phyloP scores from a whole-genome alignment of 148 eudicot species.

The Nepenthes mirabilis region DNA sequence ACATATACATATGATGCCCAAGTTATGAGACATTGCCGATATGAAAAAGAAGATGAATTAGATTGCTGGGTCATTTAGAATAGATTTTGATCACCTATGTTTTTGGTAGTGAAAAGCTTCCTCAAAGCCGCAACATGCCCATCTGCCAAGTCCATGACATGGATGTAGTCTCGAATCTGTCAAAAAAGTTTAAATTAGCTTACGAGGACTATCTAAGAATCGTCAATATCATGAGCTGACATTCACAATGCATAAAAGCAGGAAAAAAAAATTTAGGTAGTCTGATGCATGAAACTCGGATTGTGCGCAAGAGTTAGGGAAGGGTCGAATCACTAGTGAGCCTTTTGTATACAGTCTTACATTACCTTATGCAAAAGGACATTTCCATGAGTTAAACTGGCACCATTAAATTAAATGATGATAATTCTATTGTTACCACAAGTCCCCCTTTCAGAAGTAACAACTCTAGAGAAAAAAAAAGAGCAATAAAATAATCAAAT shows the following conservation, averaged over 20 bases:
- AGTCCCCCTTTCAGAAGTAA: too few relatives aligned
- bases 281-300: too few relatives aligned
- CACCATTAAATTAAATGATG: too few relatives aligned
- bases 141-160: constrained; percentile 90
- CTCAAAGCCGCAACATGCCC: constrained; percentile 85
- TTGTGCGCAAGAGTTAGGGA: too few relatives aligned
- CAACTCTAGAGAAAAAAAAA: neutral
- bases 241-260: neutral
- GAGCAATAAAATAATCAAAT: neutral
- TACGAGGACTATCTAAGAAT: neutral
- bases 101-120: constrained; percentile 39
- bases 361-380: too few relatives aligned
- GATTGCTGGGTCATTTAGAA: neutral
- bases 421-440: too few relatives aligned
- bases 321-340: too few relatives aligned
- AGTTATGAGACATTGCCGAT: too few relatives aligned
- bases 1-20: neutral
- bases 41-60: neutral
- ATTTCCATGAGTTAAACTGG: too few relatives aligned
- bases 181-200: neutral
- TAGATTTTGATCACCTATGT: constrained; percentile 31
- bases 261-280: too few relatives aligned
- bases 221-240: neutral
- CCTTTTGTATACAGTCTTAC: too few relatives aligned
- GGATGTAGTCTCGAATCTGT: constrained; percentile 84